Conservation (phyloP, 116 monocot species). For the Zostera marina region DNA sequence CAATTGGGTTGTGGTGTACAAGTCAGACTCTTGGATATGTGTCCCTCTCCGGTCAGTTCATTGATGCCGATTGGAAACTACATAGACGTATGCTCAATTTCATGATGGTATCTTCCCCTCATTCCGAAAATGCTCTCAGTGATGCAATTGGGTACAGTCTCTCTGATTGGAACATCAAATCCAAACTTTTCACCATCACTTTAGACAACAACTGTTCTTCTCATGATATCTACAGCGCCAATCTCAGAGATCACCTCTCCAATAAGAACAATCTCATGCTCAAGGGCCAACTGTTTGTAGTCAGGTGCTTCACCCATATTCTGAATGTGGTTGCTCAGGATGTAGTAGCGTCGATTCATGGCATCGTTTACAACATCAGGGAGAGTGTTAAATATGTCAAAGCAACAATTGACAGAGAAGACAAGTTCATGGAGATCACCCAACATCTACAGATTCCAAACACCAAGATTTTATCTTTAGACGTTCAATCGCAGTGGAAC, state of each 20-base stretch:
- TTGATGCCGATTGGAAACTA: conserved; percentile 18
- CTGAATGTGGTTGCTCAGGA: conserved; percentile 20
- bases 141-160: conserved; percentile 15
- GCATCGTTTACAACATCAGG: conserved; percentile 15
- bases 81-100: conserved; percentile 15
- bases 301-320: conserved; percentile 27
- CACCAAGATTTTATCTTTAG: conserved; percentile 10
- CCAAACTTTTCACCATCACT: conserved; percentile 17
- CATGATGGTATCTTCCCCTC: conserved; percentile 19
- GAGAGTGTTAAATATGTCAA: conserved; percentile 38
- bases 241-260: conserved; percentile 13
- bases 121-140: conserved; percentile 16
- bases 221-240: conserved; percentile 19
- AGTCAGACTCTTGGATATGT: conserved; percentile 19
- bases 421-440: conserved; percentile 18
- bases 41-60: conserved; percentile 16
- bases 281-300: conserved; percentile 22
- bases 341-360: conserved; percentile 20
- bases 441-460: conserved; percentile 10
- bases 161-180: conserved; percentile 20
- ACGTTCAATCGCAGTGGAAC: conserved; percentile 26
- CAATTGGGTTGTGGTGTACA: conserved; percentile 15
- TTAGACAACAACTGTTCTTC: conserved; percentile 20
- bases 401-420: conserved; percentile 12
- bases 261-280: conserved; percentile 17